Evolutionary conservation across 2,329 filamentous ascomycete genomes (phyloP), one percentile per base, ranked within the genome.

Genomic region (Talaromyces sp.): DNA sequence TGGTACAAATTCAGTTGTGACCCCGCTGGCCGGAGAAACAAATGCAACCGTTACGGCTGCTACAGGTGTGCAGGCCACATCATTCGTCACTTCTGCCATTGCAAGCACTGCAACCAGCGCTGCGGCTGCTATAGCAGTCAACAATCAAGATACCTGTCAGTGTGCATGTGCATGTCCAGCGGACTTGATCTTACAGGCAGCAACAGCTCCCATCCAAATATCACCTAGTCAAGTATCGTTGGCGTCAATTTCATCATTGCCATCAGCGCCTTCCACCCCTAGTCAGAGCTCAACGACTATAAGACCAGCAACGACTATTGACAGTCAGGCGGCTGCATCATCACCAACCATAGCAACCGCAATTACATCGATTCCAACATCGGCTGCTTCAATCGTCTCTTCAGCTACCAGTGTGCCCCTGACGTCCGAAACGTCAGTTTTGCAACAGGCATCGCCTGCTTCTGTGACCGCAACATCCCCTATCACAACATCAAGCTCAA

Each of bases 161-260:
- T 65, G 63, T 49, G 33, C 63, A 4, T 63, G 64, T 70, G 24
- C 45, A 14, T 67, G 60, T 50, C 64, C 60, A 49, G 60, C 57
- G 14, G 16, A n/a, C 2, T 60, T 50, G 33, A 33, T 47, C 11
- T 19, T 43, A 3, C 60, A 54, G 22, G 22, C 39, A 58, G 14
- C 52, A 10, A 50, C 60, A 1, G 31, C 50, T 19, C 19, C 43
- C 16, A n/a, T 56, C 1, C 41, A 16, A 64, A 5, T 41, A 22
- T 62, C 24, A 27, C 8, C 45, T 8, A 37, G 13, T 50, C 31
- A 33, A 14, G 6, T n/a, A 24, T 24, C 49, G n/a, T 50, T 31
- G 41, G 27, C 35, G 2, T 50, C 59, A 61, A n/a, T 43, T 19
- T 49, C 33, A 45, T 19, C 35, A 43, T 58, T 24, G 24, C 31